These are phyloP conservation scores for Colletotrichum trifolii DNA, from an alignment of 2,329 filamentous ascomycete genomes.

Conservation along the genomic window DNA sequence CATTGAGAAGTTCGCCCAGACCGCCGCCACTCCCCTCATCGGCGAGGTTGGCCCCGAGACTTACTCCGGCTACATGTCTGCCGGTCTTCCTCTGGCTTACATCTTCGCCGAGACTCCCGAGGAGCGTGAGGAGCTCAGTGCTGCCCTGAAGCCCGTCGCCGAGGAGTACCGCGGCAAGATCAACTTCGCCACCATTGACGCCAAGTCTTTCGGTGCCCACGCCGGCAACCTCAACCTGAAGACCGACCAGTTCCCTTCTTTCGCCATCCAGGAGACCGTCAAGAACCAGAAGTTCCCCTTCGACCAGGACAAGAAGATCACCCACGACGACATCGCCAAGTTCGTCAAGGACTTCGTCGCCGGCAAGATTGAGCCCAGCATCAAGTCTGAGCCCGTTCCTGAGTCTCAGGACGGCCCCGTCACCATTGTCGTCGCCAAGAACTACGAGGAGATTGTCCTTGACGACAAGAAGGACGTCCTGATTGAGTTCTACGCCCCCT, in stretches of 20 bases:
- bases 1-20: conserved; percentile 86
- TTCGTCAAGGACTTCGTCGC: conserved; percentile 88
- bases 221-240: conserved; percentile 97
- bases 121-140: conserved; percentile 83
- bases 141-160: conserved; percentile 85
- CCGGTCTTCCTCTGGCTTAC: conserved; percentile 93
- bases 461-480: conserved; percentile 97
- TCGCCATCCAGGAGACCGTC: conserved; percentile 93
- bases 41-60: conserved; percentile 98
- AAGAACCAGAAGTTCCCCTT: conserved; percentile 99
- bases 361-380: conserved; percentile 92
- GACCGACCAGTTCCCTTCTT: conserved; percentile 93
- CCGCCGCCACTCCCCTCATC: conserved; percentile 86
- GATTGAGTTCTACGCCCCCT: conserved; percentile 98
- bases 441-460: conserved; percentile 90
- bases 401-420: conserved; percentile 93
- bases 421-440: conserved; percentile 89
- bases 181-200: conserved; percentile 98
- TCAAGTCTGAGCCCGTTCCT: conserved; percentile 98
- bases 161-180: conserved; percentile 92
- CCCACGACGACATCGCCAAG: conserved; percentile 74
- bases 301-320: conserved; percentile 85
- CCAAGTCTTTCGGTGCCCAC: conserved; percentile 92
- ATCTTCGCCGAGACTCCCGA: conserved; percentile 95
- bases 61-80: conserved; percentile 89